A percentile compares a stretch with the other conserved stretches of the same genome.
These are phyloP conservation scores for Alternaria sp. DNA, from an alignment of 2,329 filamentous ascomycete species.

Conservation along the genomic window DNA sequence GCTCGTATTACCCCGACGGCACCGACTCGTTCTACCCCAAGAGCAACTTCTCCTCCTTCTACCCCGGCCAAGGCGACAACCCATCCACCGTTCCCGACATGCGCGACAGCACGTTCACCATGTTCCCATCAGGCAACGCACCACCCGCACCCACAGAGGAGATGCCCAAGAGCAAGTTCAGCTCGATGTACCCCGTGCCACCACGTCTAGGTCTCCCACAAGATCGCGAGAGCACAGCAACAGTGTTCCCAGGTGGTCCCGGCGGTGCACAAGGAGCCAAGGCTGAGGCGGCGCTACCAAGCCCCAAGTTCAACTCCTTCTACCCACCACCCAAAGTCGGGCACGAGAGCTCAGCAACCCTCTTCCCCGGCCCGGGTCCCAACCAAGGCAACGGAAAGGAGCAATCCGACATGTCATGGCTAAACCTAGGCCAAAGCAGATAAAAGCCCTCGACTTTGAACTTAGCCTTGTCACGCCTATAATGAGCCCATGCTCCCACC, in stretches of 20 bases:
- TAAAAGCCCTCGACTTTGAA: constrained; percentile 10
- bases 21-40: constrained; percentile 47
- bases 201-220: constrained; percentile 36
- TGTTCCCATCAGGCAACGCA: constrained; percentile 33
- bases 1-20: constrained; percentile 49
- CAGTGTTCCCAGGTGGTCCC: constrained; percentile 39
- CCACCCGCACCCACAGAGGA: constrained; percentile 20
- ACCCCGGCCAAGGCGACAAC: constrained; percentile 50
- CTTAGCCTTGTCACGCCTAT: constrained; percentile 2
- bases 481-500: constrained; percentile 13
- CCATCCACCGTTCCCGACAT: constrained; percentile 65
- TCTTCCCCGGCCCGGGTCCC: constrained; percentile 32
- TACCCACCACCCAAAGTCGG: constrained; percentile 54
- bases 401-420: constrained; percentile 76
- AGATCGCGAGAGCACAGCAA: constrained; percentile 61
- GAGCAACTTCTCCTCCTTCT: constrained; percentile 64
- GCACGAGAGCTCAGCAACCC: constrained; percentile 62
- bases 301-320: constrained; percentile 62
- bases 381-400: constrained; percentile 25
- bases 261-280: constrained; percentile 18
- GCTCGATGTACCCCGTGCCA: constrained; percentile 33
- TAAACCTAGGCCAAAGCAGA: constrained; percentile 67
- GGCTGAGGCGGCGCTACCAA: constrained; percentile 22
- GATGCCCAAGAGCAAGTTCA: constrained; percentile 31
- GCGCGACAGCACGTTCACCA: constrained; percentile 62